Conservation (phyloP, 192 early-diverging fungal species). For the Piromyces finnis region DNA sequence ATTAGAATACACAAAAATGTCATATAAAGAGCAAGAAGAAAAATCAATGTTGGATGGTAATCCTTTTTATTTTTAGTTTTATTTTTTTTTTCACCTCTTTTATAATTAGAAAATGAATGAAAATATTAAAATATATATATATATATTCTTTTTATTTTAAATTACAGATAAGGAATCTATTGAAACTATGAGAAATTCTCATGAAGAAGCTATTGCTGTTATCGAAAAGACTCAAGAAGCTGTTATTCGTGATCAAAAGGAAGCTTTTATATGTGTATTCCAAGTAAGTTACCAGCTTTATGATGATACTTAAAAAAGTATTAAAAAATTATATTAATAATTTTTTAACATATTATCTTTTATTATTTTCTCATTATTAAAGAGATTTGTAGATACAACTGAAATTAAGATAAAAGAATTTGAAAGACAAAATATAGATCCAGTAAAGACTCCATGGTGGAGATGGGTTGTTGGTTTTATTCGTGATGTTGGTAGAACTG, state of each 20-base stretch:
- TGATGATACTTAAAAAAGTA: too few relatives aligned
- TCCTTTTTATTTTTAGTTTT: too few relatives aligned
- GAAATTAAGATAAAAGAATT: background rate
- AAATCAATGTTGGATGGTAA: slow-evolving; percentile 15
- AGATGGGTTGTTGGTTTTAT: slow-evolving; percentile 46
- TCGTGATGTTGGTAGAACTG: slow-evolving; percentile 37
- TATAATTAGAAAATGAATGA: slow-evolving; percentile 1
- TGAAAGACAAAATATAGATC: background rate
- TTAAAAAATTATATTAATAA: too few relatives aligned
- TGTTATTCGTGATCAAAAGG: slow-evolving; percentile 61
- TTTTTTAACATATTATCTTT: too few relatives aligned
- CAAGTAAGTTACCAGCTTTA: background rate
- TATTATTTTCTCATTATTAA: background rate
- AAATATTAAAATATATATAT: slow-evolving; percentile 8
- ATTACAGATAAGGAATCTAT: too few relatives aligned
- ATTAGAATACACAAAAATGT: slow-evolving; percentile 8
- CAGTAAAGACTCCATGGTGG: slow-evolving; percentile 11
- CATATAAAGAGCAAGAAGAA: slow-evolving; percentile 8
- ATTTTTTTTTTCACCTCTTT: too few relatives aligned
- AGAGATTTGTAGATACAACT: background rate
- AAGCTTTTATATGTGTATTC: slow-evolving; percentile 55
- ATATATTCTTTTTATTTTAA: too few relatives aligned
- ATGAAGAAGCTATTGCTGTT: slow-evolving; percentile 17
- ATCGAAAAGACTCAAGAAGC: slow-evolving; percentile 45
- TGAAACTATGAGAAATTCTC: background rate